Evolutionary conservation across 129 eudicot genomes (phyloP), one percentile per base, ranked within the genome.

Genomic region (Flaveria brownii): DNA sequence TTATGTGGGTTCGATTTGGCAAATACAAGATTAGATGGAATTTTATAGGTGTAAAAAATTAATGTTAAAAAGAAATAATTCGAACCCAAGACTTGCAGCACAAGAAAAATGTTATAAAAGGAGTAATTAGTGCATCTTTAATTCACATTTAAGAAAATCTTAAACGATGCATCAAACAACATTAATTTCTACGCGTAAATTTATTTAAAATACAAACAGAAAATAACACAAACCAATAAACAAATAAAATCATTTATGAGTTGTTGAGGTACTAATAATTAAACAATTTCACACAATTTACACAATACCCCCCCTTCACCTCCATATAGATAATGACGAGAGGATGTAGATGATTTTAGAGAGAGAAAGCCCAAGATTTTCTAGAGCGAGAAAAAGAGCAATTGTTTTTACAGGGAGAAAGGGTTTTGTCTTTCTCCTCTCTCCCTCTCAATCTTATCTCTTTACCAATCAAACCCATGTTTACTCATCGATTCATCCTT

Each of bases 391-490:
- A 73, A 80, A 80, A 39, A 68, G 74, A 66, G 74, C 67, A 59
- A 60, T 65, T 36, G 41, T 5, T 36, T 36, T 50, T 50, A 78
- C 74, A 68, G 75, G 71, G 59, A 79, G 75, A 71, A 79, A 26
- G 79, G 83, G 79, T 73, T 80, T 80, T 80, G 57, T 73, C 79
- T 73, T 73, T 73, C 83, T 73, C 68, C 1, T 73, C 83, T 80
- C 83, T 72, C 78, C 64, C 73, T 54, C 23, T 26, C 59, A 54
- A 67, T 52, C 81, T 67, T 77, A 68, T 68, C 81, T 59, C 57
- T 45, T 73, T n/a, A 56, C 8, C 25, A 22, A 17, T 73, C 22
- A 61, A 41, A 0, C 2, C 66, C 46, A 15, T 25, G 5, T 15
- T 6, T 15, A 69, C 70, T 70, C 68, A 43, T 16, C n/a, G 10